Percentiles rank a stretch among this genome's conserved stretches.
phyloP scores from a whole-genome alignment of 2,329 filamentous ascomycete species.

The Pseudogymnoascus sp. region DNA sequence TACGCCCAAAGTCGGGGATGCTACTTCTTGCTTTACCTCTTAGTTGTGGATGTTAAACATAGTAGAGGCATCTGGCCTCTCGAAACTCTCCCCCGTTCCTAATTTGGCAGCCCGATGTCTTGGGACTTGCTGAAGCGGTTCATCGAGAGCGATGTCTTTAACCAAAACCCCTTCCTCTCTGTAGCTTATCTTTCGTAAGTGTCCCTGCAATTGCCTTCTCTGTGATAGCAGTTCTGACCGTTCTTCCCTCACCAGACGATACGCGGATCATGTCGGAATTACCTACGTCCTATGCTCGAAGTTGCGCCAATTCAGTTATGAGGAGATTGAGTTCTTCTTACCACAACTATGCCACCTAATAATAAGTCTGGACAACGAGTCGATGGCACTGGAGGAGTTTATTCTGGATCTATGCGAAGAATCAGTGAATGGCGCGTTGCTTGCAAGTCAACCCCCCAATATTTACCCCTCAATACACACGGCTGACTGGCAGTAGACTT shows the following conservation, averaged over 20 bases:
- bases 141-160: conserved; percentile 91
- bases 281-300: conserved; percentile 85
- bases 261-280: conserved; percentile 83
- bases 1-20: conserved; percentile 7
- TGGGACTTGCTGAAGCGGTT: conserved; percentile 86
- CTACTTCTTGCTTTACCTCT: conserved; percentile 4
- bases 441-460: conserved; percentile 47
- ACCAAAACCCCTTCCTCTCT: conserved; percentile 79
- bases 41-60: conserved; percentile 7
- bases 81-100: not conserved
- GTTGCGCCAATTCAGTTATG: conserved; percentile 80
- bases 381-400: conserved; percentile 84
- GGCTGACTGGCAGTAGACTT: conserved; percentile 49
- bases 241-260: conserved; percentile 49
- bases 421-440: conserved; percentile 72
- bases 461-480: not conserved
- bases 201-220: conserved; percentile 17
- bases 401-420: conserved; percentile 79
- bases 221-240: conserved; percentile 16
- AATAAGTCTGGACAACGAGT: conserved; percentile 83
- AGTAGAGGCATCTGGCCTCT: conserved; percentile 9
- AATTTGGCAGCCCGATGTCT: conserved; percentile 45
- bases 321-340: conserved; percentile 88
- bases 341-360: conserved; percentile 81
- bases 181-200: conserved; percentile 77